Evolutionary conservation across 1,284 basidiomycete genomes (phyloP).

Genomic region (Cutaneotrichosporon dermatis): DNA sequence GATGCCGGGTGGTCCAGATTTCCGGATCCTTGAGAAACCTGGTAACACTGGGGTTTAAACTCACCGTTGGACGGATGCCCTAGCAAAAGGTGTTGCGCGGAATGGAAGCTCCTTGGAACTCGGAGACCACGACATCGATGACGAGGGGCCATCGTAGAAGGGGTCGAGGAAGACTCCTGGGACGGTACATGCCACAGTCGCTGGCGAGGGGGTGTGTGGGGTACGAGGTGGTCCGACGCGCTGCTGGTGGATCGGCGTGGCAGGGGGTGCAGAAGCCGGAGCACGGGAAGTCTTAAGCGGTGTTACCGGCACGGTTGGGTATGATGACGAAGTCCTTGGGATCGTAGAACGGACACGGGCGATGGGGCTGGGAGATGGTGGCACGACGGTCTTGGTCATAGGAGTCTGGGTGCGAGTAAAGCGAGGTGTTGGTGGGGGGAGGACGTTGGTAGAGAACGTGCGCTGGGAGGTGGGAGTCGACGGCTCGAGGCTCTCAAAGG

Average conservation of each 20-base stretch:
- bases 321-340: neutral
- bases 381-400: neutral
- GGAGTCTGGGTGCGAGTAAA: conserved; percentile 2
- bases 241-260: neutral
- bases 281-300: neutral
- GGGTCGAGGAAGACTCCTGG: neutral
- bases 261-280: neutral
- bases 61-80: neutral
- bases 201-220: neutral
- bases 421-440: conserved; percentile 1
- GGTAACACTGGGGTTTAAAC: neutral
- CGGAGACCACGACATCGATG: too few species aligned
- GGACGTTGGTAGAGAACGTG: neutral
- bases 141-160: neutral
- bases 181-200: too few species aligned
- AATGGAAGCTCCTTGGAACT: neutral
- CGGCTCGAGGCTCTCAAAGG: neutral
- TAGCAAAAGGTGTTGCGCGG: neutral
- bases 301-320: neutral
- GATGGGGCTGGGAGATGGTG: neutral
- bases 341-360: neutral
- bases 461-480: neutral
- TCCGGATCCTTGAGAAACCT: too few species aligned
- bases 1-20: too few species aligned
- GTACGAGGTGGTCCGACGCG: neutral